Conservation (phyloP, 495 filamentous ascomycete genomes). For the Astrocystis sublimbata region DNA sequence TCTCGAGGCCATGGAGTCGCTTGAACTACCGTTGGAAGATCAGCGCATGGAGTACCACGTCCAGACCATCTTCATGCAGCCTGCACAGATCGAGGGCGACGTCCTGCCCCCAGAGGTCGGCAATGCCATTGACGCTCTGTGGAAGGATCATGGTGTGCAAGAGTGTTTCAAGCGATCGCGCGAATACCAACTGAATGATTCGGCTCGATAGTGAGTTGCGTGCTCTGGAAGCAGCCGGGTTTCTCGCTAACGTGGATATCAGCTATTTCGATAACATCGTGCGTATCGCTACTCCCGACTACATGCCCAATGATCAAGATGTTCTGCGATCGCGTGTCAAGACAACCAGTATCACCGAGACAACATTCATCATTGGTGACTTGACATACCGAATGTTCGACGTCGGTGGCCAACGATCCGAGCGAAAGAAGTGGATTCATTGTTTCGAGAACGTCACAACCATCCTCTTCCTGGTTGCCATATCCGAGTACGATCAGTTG, state of each 20-base stretch:
- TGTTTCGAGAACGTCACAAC: conserved; percentile 99
- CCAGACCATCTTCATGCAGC: conserved; percentile 95
- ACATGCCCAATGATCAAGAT: conserved; percentile 96
- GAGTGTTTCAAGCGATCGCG: conserved; percentile 91
- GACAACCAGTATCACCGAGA: conserved; percentile 99
- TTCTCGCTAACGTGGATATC: conserved; percentile 35
- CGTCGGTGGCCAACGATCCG: conserved; percentile 96
- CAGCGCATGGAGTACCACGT: conserved; percentile 88
- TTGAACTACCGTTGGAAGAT: conserved; percentile 87
- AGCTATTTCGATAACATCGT: conserved; percentile 98
- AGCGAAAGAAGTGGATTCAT: conserved; percentile 99
- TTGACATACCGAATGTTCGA: conserved; percentile 99
- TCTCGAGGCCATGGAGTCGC: conserved; percentile 91
- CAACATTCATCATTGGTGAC: conserved; percentile 96
- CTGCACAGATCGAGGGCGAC: conserved; percentile 92
- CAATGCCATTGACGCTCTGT: conserved; percentile 86
- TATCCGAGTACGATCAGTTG: conserved; percentile 98
- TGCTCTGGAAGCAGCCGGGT: background rate
- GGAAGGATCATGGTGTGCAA: conserved; percentile 94
- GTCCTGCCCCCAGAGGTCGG: conserved; percentile 92
- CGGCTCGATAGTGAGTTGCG: conserved; percentile 88
- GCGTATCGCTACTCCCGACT: conserved; percentile 87
- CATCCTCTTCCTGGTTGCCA: conserved; percentile 97
- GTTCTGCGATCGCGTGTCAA: conserved; percentile 97
- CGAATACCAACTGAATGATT: conserved; percentile 98